These are phyloP conservation scores for Thielaviopsis musarum DNA, from an alignment of 2,329 filamentous ascomycete species.

Conservation along the genomic window DNA sequence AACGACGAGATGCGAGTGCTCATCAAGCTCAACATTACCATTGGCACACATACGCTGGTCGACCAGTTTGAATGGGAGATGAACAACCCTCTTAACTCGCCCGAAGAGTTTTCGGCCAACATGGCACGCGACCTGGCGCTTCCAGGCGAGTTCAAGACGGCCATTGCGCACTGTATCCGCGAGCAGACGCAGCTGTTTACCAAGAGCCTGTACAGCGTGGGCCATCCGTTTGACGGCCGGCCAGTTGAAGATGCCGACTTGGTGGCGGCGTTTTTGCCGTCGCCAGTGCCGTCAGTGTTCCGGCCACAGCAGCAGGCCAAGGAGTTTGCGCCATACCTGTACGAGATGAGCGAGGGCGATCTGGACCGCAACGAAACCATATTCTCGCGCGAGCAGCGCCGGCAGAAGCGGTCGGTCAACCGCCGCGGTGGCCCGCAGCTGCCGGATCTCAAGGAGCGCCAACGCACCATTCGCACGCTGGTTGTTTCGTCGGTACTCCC, in stretches of 20 bases:
- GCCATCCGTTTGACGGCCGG: conserved; percentile 87
- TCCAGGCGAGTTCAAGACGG: conserved; percentile 89
- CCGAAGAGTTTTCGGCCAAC: conserved; percentile 79
- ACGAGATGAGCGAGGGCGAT: conserved; percentile 82
- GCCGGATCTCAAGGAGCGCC: conserved; percentile 90
- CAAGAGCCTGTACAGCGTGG: conserved; percentile 78
- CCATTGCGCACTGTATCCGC: conserved; percentile 92
- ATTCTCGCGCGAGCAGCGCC: conserved; percentile 80
- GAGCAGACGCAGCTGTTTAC: conserved; percentile 93
- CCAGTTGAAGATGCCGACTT: conserved; percentile 87
- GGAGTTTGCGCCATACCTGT: conserved; percentile 84
- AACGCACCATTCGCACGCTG: conserved; percentile 80
- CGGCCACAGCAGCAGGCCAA: conserved; percentile 83
- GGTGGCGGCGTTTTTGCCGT: conserved; percentile 66
- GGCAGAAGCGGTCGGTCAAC: conserved; percentile 91
- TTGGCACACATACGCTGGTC: conserved; percentile 81
- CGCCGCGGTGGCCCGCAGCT: conserved; percentile 79
- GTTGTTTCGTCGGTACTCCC: conserved; percentile 87
- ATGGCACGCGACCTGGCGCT: conserved; percentile 85
- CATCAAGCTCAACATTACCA: conserved; percentile 93
- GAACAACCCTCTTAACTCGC: conserved; percentile 83
- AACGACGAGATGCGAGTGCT: conserved; percentile 97
- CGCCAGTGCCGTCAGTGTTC: conserved; percentile 69
- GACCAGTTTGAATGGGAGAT: conserved; percentile 99
- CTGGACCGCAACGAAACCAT: conserved; percentile 82